Conservation (phyloP, 1,284 basidiomycete genomes). For the Ceratobasidium sp. region DNA sequence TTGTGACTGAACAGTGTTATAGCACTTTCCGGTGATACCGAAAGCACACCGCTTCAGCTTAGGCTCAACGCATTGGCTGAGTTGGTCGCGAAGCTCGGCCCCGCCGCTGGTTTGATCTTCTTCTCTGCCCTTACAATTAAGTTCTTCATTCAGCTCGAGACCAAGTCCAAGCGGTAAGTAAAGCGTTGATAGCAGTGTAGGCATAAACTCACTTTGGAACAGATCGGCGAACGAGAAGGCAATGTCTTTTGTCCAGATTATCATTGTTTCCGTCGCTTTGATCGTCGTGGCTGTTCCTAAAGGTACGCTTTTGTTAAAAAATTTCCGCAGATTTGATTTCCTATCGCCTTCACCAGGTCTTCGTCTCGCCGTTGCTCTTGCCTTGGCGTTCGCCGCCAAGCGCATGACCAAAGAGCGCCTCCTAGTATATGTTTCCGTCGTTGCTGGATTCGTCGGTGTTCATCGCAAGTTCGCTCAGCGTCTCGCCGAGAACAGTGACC, state of each 20-base stretch:
- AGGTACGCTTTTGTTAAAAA: slow-evolving; percentile 62
- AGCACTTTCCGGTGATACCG: slow-evolving; percentile 84
- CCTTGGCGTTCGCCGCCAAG: slow-evolving; percentile 96
- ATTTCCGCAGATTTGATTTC: not conserved
- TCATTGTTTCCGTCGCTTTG: slow-evolving; percentile 95
- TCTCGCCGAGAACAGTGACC: slow-evolving; percentile 78
- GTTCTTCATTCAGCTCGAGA: slow-evolving; percentile 89
- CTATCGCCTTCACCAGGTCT: slow-evolving; percentile 68
- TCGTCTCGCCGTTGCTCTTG: slow-evolving; percentile 95
- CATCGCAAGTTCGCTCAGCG: slow-evolving; percentile 92
- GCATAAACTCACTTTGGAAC: slow-evolving; percentile 30
- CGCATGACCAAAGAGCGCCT: slow-evolving; percentile 96
- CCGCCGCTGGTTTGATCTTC: slow-evolving; percentile 82
- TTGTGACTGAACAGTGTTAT: slow-evolving; percentile 48
- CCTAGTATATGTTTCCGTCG: slow-evolving; percentile 93
- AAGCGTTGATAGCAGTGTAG: slow-evolving; percentile 18
- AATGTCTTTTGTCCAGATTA: slow-evolving; percentile 91
- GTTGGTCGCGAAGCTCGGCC: slow-evolving; percentile 92
- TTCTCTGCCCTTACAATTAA: slow-evolving; percentile 92
- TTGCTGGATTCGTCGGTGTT: slow-evolving; percentile 93
- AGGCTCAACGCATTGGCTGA: slow-evolving; percentile 95
- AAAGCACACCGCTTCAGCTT: slow-evolving; percentile 92
- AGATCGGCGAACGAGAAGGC: slow-evolving; percentile 86
- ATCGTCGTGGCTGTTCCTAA: slow-evolving; percentile 98
- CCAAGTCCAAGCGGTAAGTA: slow-evolving; percentile 65